These are phyloP conservation scores for Obelidium mucronatum DNA, from an alignment of 192 early-diverging fungal species.

Conservation along the genomic window DNA sequence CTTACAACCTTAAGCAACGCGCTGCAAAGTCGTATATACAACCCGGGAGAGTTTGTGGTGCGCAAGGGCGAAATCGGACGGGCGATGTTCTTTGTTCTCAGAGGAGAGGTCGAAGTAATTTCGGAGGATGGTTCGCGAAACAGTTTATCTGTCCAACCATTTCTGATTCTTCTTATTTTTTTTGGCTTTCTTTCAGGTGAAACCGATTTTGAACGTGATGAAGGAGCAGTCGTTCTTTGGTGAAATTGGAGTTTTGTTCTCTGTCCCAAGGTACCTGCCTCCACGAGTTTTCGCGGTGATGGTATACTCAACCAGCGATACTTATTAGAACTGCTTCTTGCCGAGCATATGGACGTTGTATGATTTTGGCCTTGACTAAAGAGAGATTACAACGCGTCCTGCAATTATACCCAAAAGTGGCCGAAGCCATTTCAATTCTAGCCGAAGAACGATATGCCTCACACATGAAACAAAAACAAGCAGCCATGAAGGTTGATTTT, in stretches of 20 bases:
- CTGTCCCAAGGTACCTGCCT: constrained; percentile 60
- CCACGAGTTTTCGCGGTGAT: too few species aligned
- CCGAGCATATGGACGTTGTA: constrained; percentile 54
- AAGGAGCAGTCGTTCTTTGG: constrained; percentile 78
- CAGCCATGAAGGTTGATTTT: constrained; percentile 54
- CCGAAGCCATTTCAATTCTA: constrained; percentile 50
- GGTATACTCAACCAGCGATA: neutral
- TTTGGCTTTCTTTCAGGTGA: constrained; percentile 46
- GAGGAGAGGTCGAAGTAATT: constrained; percentile 59
- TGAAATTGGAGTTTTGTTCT: constrained; percentile 80
- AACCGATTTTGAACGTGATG: constrained; percentile 60
- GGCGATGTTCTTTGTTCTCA: constrained; percentile 63
- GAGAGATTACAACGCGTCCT: constrained; percentile 50
- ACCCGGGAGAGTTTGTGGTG: constrained; percentile 56
- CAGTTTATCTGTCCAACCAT: neutral
- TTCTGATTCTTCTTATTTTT: neutral
- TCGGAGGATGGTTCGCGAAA: constrained; percentile 59
- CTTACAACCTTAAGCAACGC: constrained; percentile 44
- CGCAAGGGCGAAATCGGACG: constrained; percentile 64
- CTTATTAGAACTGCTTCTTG: constrained; percentile 59
- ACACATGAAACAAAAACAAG: constrained; percentile 60
- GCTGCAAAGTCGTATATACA: constrained; percentile 60
- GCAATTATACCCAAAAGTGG: constrained; percentile 51
- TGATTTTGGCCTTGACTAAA: constrained; percentile 60
- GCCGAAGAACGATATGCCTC: constrained; percentile 58